These are phyloP conservation scores for Russula brevipes DNA, from an alignment of 768 basidiomycete genomes.

Conservation along the genomic window DNA sequence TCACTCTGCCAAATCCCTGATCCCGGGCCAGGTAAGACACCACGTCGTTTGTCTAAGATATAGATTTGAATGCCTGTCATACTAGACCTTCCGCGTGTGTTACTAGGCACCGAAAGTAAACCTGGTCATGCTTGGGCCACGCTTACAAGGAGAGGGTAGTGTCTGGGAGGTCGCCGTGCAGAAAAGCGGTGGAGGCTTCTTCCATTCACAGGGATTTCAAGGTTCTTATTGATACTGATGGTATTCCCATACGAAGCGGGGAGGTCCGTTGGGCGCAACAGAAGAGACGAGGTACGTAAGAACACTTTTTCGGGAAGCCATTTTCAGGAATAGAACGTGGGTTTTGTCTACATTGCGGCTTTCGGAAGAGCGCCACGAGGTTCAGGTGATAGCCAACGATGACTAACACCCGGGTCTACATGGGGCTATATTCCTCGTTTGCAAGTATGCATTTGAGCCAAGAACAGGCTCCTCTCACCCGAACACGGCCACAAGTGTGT, in stretches of 20 bases:
- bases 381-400: background rate
- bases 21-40: background rate
- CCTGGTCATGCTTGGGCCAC: background rate
- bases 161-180: background rate
- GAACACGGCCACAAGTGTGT: background rate
- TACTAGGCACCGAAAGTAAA: background rate
- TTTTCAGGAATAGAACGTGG: background rate
- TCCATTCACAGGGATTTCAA: background rate
- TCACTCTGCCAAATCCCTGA: background rate
- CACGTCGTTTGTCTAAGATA: background rate
- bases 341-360: background rate
- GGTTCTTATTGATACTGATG: background rate
- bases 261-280: background rate
- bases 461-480: background rate
- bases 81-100: background rate
- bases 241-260: background rate
- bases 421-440: background rate
- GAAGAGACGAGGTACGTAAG: background rate
- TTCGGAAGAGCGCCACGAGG: too few relatives aligned
- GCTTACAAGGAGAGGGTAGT: background rate
- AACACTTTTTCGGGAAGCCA: background rate
- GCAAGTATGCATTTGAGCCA: background rate
- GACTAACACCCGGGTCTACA: background rate
- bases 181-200: background rate
- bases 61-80: background rate